Conservation (phyloP, 257 asterid species). For the Henckelia pumila region DNA sequence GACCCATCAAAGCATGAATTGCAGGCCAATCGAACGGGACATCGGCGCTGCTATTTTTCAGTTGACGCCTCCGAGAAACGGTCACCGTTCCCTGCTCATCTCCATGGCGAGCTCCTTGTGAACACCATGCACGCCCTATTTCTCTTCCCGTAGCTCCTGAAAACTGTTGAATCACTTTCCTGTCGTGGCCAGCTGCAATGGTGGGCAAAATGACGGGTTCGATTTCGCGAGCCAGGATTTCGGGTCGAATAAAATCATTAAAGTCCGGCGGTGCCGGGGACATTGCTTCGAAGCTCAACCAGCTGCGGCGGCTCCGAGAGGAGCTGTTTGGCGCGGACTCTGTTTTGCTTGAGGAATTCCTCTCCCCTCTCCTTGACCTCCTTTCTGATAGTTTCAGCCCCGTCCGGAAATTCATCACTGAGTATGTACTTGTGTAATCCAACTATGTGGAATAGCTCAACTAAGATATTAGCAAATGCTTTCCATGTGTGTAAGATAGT, state of each 20-base stretch:
- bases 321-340: constrained; percentile 57
- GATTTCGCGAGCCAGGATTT: constrained; percentile 49
- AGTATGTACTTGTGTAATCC: constrained; percentile 42
- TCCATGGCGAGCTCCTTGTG: background rate
- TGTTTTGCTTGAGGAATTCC: constrained; percentile 40
- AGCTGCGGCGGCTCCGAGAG: constrained; percentile 54
- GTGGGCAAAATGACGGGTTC: constrained; percentile 45
- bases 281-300: constrained; percentile 55
- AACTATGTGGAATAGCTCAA: background rate
- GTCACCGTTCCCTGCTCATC: background rate
- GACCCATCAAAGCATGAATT: background rate
- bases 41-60: background rate
- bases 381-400: constrained; percentile 68
- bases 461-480: background rate
- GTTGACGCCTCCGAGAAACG: background rate
- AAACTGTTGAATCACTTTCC: background rate
- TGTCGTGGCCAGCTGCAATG: constrained; percentile 33
- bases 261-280: constrained; percentile 41
- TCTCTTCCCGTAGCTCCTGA: background rate
- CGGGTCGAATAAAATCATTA: constrained; percentile 46
- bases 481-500: too few relatives aligned
- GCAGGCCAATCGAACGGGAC: background rate
- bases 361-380: constrained; percentile 63
- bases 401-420: constrained; percentile 63
- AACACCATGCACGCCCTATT: background rate